phyloP scores from a whole-genome alignment of 768 basidiomycete species.

The Paxillus involutus region DNA sequence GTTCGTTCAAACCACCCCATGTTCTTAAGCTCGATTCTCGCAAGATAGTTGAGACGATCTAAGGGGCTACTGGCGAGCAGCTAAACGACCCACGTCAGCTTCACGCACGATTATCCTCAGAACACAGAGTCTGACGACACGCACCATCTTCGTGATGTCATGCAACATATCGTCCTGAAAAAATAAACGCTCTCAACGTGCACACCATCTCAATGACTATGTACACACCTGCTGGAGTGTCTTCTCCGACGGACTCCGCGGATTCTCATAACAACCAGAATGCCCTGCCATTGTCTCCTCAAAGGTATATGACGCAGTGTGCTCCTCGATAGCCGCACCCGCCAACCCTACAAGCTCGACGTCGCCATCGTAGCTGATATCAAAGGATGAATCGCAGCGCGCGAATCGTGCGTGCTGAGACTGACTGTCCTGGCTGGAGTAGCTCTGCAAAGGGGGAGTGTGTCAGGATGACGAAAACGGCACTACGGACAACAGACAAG shows the following conservation, averaged over 20 bases:
- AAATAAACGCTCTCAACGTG: neutral
- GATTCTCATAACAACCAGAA: neutral
- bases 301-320: constrained; percentile 14
- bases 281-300: neutral
- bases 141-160: constrained; percentile 28
- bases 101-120: no score
- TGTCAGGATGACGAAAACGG: neutral
- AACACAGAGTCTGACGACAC: neutral
- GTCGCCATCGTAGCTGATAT: constrained; percentile 18
- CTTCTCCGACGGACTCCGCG: constrained; percentile 2
- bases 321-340: constrained; percentile 15
- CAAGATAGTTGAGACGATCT: no score
- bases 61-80: no score
- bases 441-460: constrained; percentile 9
- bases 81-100: no score
- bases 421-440: constrained; percentile 16
- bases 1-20: no score
- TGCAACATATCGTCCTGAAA: constrained; percentile 12
- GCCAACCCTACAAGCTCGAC: constrained; percentile 14
- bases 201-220: neutral
- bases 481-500: neutral
- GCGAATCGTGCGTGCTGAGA: neutral
- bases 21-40: no score
- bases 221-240: constrained; percentile 14
- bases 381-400: constrained; percentile 11